These are phyloP conservation scores for Mucor saturninus DNA, from an alignment of 371 early-diverging fungal genomes.

Conservation along the genomic window DNA sequence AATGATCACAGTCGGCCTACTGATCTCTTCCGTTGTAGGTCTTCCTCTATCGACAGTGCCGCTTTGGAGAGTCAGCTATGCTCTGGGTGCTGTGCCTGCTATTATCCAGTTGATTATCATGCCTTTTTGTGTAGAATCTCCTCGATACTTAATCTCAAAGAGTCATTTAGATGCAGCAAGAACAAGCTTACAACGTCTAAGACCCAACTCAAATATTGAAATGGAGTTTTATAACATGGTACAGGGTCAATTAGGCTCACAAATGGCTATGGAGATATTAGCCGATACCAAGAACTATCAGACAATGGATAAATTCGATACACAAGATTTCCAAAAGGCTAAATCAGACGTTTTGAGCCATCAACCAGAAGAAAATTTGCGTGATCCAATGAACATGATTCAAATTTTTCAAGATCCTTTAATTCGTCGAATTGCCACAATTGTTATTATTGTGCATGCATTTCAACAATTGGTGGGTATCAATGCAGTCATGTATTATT, in stretches of 20 bases:
- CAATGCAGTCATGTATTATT: constrained; percentile 82
- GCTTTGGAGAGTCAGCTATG: constrained; percentile 69
- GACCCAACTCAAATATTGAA: constrained; percentile 23
- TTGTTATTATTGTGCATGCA: constrained; percentile 48
- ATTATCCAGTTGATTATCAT: constrained; percentile 67
- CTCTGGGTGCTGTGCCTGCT: constrained; percentile 68
- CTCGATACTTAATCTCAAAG: constrained; percentile 68
- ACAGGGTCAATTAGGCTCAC: constrained; percentile 14
- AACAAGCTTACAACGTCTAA: constrained; percentile 54
- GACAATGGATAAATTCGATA: background rate
- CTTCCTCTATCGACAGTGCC: constrained; percentile 62
- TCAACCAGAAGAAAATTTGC: background rate
- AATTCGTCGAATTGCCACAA: constrained; percentile 58
- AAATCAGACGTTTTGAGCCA: constrained; percentile 1
- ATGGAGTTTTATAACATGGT: constrained; percentile 20
- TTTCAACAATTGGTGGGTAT: constrained; percentile 86
- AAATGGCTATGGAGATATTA: background rate
- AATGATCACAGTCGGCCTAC: constrained; percentile 69
- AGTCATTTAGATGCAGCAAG: constrained; percentile 57
- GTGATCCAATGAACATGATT: constrained; percentile 26
- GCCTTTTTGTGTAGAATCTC: constrained; percentile 77
- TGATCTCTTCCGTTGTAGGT: constrained; percentile 65
- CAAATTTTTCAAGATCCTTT: constrained; percentile 45
- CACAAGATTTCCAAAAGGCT: no score
- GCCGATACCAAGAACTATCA: background rate